These are phyloP conservation scores for Neopestalotiopsis clavispora DNA, from an alignment of 2,329 filamentous ascomycete genomes.

Conservation along the genomic window DNA sequence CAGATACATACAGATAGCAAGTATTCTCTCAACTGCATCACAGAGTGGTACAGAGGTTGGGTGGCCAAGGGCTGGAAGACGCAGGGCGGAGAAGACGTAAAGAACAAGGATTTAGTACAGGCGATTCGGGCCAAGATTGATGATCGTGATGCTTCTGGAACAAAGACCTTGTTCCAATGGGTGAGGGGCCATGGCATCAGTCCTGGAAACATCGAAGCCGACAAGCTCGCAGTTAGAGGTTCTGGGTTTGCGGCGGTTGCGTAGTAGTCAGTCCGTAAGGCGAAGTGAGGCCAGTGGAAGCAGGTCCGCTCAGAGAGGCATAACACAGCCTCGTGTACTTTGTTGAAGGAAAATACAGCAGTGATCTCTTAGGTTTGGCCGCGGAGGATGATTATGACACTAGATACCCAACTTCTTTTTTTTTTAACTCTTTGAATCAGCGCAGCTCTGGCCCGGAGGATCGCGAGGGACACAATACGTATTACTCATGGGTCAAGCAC, in stretches of 20 bases:
- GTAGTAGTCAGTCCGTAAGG: background rate
- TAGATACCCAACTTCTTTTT: background rate
- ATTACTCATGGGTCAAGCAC: background rate
- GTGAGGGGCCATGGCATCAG: slow-evolving; percentile 83
- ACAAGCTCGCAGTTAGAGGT: slow-evolving; percentile 74
- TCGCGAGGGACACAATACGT: background rate
- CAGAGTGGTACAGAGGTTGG: slow-evolving; percentile 83
- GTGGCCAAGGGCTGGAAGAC: slow-evolving; percentile 77
- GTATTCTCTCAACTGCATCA: slow-evolving; percentile 90
- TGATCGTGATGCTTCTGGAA: slow-evolving; percentile 64
- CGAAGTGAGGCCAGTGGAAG: background rate
- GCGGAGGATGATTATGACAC: background rate
- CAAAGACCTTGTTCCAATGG: slow-evolving; percentile 78
- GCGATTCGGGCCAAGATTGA: slow-evolving; percentile 74
- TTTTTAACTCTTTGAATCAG: background rate
- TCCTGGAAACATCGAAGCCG: slow-evolving; percentile 79
- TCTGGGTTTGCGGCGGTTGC: slow-evolving; percentile 41
- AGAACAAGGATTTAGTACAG: slow-evolving; percentile 85
- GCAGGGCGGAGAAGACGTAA: slow-evolving; percentile 70
- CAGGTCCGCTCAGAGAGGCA: background rate
- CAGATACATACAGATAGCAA: slow-evolving; percentile 87
- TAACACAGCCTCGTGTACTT: background rate
- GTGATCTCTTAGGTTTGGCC: background rate
- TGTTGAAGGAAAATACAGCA: background rate
- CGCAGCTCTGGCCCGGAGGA: background rate